Base-by-base conservation (phyloP, 192 early-diverging fungal genomes). In the Backusella australiensis region DNA sequence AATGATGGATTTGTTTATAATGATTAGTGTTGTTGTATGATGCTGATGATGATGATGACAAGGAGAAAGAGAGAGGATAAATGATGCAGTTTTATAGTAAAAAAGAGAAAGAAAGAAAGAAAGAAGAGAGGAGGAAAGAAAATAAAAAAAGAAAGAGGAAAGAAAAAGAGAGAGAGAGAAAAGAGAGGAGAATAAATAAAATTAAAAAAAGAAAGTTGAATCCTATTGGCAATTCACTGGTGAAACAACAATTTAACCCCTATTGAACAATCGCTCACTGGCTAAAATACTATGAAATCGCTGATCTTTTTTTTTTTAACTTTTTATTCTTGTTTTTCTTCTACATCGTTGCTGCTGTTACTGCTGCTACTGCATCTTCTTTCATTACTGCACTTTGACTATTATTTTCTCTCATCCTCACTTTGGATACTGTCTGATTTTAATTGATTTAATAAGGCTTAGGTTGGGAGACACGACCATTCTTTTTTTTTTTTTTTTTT, bases 191-290 rank as follows among this genome's bases (percentile, higher is more conserved):
- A 63, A 63, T 63, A 63, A 63, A 63, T 63, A 63, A 63, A 63
- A 63, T 63, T 63, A 63, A 63, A 63, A 63, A 63, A 63, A 63
- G 56, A 63, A 29, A 63, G 56, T 14, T 12, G 56, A 63, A 63
- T 63, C 56, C 11, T 59, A 59, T 59, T 59, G 53, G 53, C 53
- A 59, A 59, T 23, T 23, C 6, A 11, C 23, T 59, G 53, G 53
- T 59, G 53, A 59, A 59, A 59, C 53, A 59, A 59, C 53, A 59
- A 59, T 59, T 59, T 59, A 59, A 56, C 53, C 53, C 53, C 53
- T 56, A 56, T 56, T 56, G 21, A 56, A 56, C 21, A 56, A 1
- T 23, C 21, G 9, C 23, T 59, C 56, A 26, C 56, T 59, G 56
- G 23, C 56, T 26, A 12, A 59, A 26, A 59, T 26, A 29, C 21